Base-by-base conservation (phyloP, 495 filamentous ascomycete genomes). In the Penicillium robsamsonii region DNA sequence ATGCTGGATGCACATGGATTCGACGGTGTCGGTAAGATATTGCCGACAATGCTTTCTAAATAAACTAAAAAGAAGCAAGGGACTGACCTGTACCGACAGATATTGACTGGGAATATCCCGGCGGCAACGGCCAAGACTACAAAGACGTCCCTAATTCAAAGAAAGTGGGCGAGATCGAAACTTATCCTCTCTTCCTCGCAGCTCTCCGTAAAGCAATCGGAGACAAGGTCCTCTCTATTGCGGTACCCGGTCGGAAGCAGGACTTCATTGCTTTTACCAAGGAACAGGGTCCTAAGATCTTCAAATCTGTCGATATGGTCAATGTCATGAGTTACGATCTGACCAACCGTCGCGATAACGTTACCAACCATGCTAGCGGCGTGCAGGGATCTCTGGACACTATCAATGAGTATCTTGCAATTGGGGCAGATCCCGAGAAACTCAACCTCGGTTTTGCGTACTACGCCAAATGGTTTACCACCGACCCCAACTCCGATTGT, bases 311-410 rank as follows among this genome's bases (percentile, higher is more conserved):
- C 10, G 87, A 91, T 66, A 87, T 88, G 70, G 73, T 90, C 64
- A 92, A 90, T 64, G 79, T 91, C 49, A 92, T 92, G 88, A 83
- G 81, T 20, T 92, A 92, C 70, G 88, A 92, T 59, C 65, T 92
- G 49, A 87, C 88, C 81, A 91, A 90, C 71, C 82, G 88, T 20
- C 84, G 88, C 17, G 84, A 91, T 62, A 82, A 75, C 56, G 69
- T 82, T 10, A 90, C 87, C 5, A 81, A 78, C 53, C 87, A 90
- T 62, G 85, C 88, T 62, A 87, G 81, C 20, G 81, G 84, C 38
- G 70, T 90, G 29, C 58, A 70, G 49, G 72, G 73, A 13, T 85
- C 81, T 30, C 67, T 84, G 12, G 76, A 79, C 12, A 70, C 81
- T 13, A 60, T 90, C 17, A 70, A 84, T 46, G 75, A 81, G 46